Evolutionary conservation across 2,329 filamentous ascomycete genomes (phyloP), one percentile per base, ranked within the genome.

Genomic region (Hypoxylon sp.): DNA sequence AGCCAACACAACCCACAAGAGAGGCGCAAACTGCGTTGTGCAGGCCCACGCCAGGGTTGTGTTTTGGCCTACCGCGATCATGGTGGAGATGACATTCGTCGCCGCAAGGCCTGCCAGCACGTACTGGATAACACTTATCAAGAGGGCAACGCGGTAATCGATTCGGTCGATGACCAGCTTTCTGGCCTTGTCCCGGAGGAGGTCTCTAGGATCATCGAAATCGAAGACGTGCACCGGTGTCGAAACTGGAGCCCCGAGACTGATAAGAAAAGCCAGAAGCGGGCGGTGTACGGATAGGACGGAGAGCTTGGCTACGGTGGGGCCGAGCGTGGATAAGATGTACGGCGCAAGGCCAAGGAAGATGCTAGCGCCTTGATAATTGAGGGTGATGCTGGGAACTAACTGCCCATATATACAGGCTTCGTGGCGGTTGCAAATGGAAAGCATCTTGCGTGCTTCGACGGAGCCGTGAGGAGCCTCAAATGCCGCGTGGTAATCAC

Each of bases 391-490:
- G 16, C 33, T 56, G 11, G 20, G 14, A 2, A 18, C 20, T 7
- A 36, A 16, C 30, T 56, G 53, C 20, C 40, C 16, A 5, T 36
- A 16, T 11, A 56, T 46, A 22, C 53, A 56, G 6, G 53, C 53
- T 8, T 56, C 53, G 20, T 56, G 53, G 3, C 53, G 53, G 24
- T 56, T 36, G 33, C 53, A 56, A 11, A 36, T 56, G 4, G 53
- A 36, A 2, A 48, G 53, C 24, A 44, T 54, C 5, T 54, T 20
- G 4, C 22, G 20, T 12, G 16, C 33, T n/a, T 32, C 8, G 14
- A 24, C 2, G 9, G 44, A 55, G 7, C 24, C 30, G 7, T 16
- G 54, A 30, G 44, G 44, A 7, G 44, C 32, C n/a, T 11, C 22
- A 12, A 40, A 49, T 1, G 33, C 54, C 1, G 44, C 32, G 7